These are phyloP conservation scores for Senecio squalidus DNA, from an alignment of 140 eudicot species.

Conservation along the genomic window DNA sequence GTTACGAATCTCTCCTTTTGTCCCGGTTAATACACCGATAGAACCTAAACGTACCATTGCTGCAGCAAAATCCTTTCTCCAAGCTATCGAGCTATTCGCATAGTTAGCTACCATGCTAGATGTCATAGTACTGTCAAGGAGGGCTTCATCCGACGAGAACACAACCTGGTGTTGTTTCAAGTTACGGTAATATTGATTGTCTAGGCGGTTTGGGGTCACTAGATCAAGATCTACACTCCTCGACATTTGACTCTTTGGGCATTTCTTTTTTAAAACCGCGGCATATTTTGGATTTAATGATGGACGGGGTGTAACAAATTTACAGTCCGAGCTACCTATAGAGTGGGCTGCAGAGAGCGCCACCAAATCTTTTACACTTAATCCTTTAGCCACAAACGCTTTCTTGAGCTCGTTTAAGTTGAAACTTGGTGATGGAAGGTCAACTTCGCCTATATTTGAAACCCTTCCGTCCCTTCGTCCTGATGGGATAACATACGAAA, in stretches of 20 bases:
- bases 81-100: slow-evolving; percentile 16
- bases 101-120: slow-evolving; percentile 22
- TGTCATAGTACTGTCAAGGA: slow-evolving; percentile 26
- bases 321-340: slow-evolving; percentile 39
- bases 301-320: slow-evolving; percentile 23
- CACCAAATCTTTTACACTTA: slow-evolving; percentile 37
- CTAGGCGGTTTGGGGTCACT: slow-evolving; percentile 31
- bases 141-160: slow-evolving; percentile 39
- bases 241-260: slow-evolving; percentile 19
- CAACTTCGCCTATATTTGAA: slow-evolving; percentile 27
- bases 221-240: slow-evolving; percentile 21
- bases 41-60: slow-evolving; percentile 50
- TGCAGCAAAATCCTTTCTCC: slow-evolving; percentile 49
- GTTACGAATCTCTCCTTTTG: slow-evolving; percentile 45
- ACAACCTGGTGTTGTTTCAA: slow-evolving; percentile 35
- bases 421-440: slow-evolving; percentile 33
- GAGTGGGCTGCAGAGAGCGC: slow-evolving; percentile 55
- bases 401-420: slow-evolving; percentile 7
- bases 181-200: slow-evolving; percentile 40
- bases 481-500: slow-evolving; percentile 33
- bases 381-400: slow-evolving; percentile 26
- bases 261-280: slow-evolving; percentile 25
- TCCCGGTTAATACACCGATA: slow-evolving; percentile 42
- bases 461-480: slow-evolving; percentile 54
- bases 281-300: slow-evolving; percentile 42